These are phyloP conservation scores for Aspergillus persii DNA, from an alignment of 2,329 filamentous ascomycete genomes.

Conservation along the genomic window DNA sequence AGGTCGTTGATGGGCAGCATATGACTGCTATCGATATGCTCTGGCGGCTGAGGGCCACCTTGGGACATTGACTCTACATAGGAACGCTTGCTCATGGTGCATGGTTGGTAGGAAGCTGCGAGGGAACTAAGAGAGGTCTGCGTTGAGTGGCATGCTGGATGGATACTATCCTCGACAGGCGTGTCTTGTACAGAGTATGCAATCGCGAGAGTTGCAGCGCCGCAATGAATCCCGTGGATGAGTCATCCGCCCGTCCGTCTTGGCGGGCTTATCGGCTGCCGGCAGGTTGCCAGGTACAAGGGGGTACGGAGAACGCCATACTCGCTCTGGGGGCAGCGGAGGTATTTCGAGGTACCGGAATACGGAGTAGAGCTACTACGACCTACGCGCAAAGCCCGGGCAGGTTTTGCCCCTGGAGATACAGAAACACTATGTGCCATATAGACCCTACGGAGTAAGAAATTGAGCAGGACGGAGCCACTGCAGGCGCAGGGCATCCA, in stretches of 20 bases:
- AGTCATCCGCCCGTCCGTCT: not conserved
- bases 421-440: too few relatives aligned
- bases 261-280: too few relatives aligned
- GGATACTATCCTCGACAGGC: not conserved
- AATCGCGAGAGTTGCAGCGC: too few relatives aligned
- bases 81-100: slow-evolving; percentile 40
- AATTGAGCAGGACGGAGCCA: too few relatives aligned
- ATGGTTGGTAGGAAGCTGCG: slow-evolving; percentile 17
- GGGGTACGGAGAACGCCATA: not conserved
- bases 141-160: not conserved
- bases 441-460: too few relatives aligned
- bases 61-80: slow-evolving; percentile 30
- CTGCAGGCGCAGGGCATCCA: not conserved
- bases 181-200: too few relatives aligned
- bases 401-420: too few relatives aligned
- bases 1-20: slow-evolving; percentile 34
- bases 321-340: not conserved
- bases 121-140: not conserved
- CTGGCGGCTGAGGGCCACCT: slow-evolving; percentile 23
- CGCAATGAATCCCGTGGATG: too few relatives aligned
- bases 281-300: too few relatives aligned
- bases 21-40: slow-evolving; percentile 21
- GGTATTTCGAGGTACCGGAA: not conserved
- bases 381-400: too few relatives aligned
- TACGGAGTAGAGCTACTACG: too few relatives aligned